phyloP scores from a whole-genome alignment of 2,329 filamentous ascomycete genomes.

The Diaporthe vexans region DNA sequence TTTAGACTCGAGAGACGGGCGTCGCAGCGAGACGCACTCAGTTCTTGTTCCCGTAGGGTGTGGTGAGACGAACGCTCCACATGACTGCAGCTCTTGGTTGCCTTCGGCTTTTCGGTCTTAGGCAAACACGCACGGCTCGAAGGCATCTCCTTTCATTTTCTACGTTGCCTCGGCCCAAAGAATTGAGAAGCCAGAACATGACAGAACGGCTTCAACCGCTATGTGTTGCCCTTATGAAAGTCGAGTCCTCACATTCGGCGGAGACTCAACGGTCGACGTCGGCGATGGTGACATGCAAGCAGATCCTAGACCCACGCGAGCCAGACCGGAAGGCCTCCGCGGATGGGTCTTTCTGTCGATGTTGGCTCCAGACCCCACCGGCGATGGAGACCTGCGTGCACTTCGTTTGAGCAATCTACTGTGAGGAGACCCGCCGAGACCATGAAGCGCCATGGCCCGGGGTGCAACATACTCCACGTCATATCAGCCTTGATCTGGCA shows the following conservation, averaged over 20 bases:
- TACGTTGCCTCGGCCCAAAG: neutral
- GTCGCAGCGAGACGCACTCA: neutral
- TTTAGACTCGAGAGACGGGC: conserved; percentile 8
- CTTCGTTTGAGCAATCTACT: neutral
- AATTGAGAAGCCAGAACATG: neutral
- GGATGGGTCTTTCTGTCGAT: conserved; percentile 16
- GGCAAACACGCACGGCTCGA: neutral
- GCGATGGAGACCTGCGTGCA: neutral
- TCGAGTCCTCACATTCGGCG: neutral
- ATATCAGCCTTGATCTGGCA: conserved; percentile 33
- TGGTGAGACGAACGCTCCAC: conserved; percentile 26
- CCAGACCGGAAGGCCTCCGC: conserved; percentile 19
- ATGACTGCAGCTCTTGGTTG: conserved; percentile 17
- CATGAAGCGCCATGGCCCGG: conserved; percentile 1
- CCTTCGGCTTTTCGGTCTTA: neutral
- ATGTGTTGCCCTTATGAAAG: neutral
- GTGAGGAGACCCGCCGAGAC: neutral
- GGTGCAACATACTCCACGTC: neutral
- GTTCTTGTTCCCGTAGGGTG: neutral
- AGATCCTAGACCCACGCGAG: conserved; percentile 4
- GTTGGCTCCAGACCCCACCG: conserved; percentile 1
- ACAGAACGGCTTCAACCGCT: neutral
- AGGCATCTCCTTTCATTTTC: neutral
- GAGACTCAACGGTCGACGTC: conserved; percentile 13
- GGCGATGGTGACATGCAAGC: conserved; percentile 3